These are phyloP conservation scores for Crithidia expoeki DNA, from an alignment of 208 protist genomes.

Conservation along the genomic window DNA sequence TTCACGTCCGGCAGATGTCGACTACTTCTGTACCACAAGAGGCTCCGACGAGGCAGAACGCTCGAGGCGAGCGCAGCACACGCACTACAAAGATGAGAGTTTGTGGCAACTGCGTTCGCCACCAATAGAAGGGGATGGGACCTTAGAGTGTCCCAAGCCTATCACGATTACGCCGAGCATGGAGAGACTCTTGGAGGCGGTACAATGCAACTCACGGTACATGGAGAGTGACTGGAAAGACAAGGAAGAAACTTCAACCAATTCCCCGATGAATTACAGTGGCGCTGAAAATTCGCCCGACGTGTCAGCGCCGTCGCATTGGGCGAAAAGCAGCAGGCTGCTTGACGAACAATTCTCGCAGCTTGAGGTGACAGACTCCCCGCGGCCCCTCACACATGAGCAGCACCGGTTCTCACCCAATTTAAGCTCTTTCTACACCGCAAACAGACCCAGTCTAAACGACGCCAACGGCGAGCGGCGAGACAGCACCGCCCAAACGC, in stretches of 20 bases:
- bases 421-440: slow-evolving; percentile 22
- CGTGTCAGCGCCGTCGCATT: too few species aligned
- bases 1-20: not conserved
- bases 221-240: not conserved
- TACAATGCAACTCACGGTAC: not conserved
- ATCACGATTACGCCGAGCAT: slow-evolving; percentile 17
- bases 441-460: not conserved
- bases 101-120: too few species aligned
- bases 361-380: not conserved
- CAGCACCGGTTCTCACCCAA: not conserved
- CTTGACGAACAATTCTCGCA: slow-evolving; percentile 6
- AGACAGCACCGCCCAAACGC: not conserved
- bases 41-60: not conserved
- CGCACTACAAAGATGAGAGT: not conserved
- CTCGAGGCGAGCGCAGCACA: not conserved
- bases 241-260: not conserved
- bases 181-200: slow-evolving; percentile 13
- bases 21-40: not conserved
- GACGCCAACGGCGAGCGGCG: not conserved
- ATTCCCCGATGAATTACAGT: not conserved
- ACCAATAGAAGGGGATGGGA: too few species aligned
- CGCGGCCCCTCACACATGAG: slow-evolving; percentile 1
- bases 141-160: not conserved
- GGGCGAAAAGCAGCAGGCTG: not conserved
- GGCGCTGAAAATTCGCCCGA: not conserved